Base-by-base conservation (phyloP, 495 filamentous ascomycete genomes). In the Pseudevernia furfuracea region DNA sequence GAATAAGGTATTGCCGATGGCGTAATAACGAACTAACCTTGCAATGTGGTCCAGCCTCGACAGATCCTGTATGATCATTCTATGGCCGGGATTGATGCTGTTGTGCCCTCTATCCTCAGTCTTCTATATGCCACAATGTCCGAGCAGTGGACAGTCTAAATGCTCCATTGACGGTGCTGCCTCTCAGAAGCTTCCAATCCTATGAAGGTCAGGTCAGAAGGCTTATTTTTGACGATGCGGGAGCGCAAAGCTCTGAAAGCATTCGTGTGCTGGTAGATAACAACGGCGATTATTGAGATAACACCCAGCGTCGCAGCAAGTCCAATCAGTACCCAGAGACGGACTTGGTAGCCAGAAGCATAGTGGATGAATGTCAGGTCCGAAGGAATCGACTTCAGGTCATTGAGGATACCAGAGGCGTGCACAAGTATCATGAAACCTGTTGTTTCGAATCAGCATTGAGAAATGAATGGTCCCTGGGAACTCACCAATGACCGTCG, bases 111-210 rank as follows among this genome's bases (percentile, higher is more conserved):
- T 41, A 15, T 41, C 12, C 38, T 41, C 10, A n/a, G 2, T 12
- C 14, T 10, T 41, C 38, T 15, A 15, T 12, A 15, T 41, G 38
- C 38, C 38, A 41, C 10, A 11, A 12, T 15, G 38, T 15, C 38
- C 7, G 38, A 41, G 3, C 3, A 49, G 0, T 28, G 23, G 46
- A 49, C 10, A 49, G 46, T 6, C 49, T 53, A 53, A 4, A 30
- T 17, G 15, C 28, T 32, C 49, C 49, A 63, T 36, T 52, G 15
- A 56, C 37, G 49, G 25, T 36, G 37, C 43, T 53, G n/a, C 11
- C 39, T n/a, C 14, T 57, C 38, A n/a, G 25, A 1, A 17, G 41
- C 43, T 55, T 63, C 61, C 19, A 57, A 28, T 28, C 56, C 61
- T n/a, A 57, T 4, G 11, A 19, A 56, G 3, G 49, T 39, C 32